Percentiles rank a stretch among this genome's conserved stretches.
These are phyloP conservation scores for Daedaleopsis sinensis DNA, from an alignment of 768 basidiomycete genomes.

Conservation along the genomic window DNA sequence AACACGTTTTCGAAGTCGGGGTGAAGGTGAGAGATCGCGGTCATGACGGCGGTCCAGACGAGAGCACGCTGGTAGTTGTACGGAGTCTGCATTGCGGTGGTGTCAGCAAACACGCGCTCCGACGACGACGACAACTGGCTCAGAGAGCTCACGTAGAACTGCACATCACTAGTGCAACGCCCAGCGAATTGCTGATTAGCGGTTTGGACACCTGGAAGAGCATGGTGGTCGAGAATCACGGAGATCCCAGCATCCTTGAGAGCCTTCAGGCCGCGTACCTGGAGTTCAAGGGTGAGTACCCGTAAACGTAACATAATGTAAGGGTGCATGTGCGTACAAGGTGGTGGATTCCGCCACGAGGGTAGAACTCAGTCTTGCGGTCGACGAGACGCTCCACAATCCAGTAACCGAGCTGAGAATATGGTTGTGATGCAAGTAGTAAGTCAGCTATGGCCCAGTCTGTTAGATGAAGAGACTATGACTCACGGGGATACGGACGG, in stretches of 20 bases:
- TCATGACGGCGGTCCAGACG: conserved; percentile 82
- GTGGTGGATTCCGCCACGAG: conserved; percentile 67
- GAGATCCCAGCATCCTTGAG: conserved; percentile 64
- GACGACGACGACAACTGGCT: too few species aligned
- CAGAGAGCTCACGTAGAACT: conserved; percentile 69
- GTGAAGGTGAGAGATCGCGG: conserved; percentile 69
- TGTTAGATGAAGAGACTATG: not conserved
- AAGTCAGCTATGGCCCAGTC: not conserved
- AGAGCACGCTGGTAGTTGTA: conserved; percentile 78
- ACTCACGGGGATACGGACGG: conserved; percentile 74
- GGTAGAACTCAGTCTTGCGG: conserved; percentile 60
- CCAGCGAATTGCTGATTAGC: conserved; percentile 70
- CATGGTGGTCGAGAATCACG: conserved; percentile 72
- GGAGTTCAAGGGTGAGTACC: not conserved
- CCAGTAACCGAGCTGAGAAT: conserved; percentile 75
- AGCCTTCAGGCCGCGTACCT: conserved; percentile 67
- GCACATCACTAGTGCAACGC: conserved; percentile 62
- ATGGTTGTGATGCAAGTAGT: not conserved
- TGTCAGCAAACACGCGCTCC: not conserved
- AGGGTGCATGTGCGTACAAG: conserved; percentile 54
- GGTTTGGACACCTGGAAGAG: conserved; percentile 69
- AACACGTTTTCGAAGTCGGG: conserved; percentile 66
- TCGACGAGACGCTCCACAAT: conserved; percentile 75
- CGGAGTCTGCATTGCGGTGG: conserved; percentile 51
- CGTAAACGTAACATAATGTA: not conserved